Conservation (phyloP, 164 flowering plant genomes). For the Cinnamomum micranthum region DNA sequence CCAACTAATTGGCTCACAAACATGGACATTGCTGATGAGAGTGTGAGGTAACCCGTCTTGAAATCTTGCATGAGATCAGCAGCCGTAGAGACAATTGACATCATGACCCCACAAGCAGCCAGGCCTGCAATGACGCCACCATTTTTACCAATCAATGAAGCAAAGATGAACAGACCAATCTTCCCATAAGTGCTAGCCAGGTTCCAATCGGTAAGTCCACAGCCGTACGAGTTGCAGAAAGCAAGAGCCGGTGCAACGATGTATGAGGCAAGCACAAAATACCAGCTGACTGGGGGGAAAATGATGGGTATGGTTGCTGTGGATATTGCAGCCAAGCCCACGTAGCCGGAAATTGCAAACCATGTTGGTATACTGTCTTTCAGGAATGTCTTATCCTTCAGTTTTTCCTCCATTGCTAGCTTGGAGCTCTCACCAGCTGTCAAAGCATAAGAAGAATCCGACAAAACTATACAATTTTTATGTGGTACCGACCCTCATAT, state of each 20-base stretch:
- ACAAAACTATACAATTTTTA: not conserved
- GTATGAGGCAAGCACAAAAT: constrained; percentile 74
- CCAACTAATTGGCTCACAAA: constrained; percentile 86
- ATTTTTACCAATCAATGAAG: constrained; percentile 66
- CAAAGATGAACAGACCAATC: constrained; percentile 78
- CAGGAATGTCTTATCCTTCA: constrained; percentile 59
- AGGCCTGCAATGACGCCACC: constrained; percentile 95
- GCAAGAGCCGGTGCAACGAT: constrained; percentile 91
- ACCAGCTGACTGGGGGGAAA: constrained; percentile 91
- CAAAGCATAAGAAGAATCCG: constrained; percentile 9
- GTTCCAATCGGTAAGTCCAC: constrained; percentile 96
- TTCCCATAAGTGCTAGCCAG: constrained; percentile 89
- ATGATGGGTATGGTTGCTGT: constrained; percentile 74
- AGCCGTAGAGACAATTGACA: constrained; percentile 95
- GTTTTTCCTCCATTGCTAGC: constrained; percentile 44
- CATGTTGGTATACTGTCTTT: constrained; percentile 81
- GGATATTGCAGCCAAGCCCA: constrained; percentile 79
- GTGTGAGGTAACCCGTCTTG: constrained; percentile 92
- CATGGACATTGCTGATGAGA: constrained; percentile 92
- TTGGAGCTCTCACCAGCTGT: constrained; percentile 57
- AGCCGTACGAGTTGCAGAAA: constrained; percentile 95
- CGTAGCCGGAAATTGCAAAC: constrained; percentile 86
- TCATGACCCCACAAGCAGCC: constrained; percentile 92
- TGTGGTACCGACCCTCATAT: not conserved
- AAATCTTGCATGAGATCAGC: constrained; percentile 99